Conservation (phyloP, 2,329 filamentous ascomycete genomes). For the Botrytis medusae region DNA sequence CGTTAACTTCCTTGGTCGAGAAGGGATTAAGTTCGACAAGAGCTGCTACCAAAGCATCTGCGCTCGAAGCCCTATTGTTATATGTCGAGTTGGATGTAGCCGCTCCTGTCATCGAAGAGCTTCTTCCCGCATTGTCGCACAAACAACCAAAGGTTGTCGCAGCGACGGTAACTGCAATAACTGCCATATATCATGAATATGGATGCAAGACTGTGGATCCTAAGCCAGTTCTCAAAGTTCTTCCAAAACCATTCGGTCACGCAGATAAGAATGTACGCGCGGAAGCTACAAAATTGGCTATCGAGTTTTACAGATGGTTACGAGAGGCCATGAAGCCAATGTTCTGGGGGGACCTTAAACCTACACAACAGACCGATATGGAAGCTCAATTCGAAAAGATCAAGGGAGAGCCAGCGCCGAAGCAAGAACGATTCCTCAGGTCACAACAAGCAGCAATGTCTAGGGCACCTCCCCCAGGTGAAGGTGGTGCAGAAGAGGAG, state of each 20-base stretch:
- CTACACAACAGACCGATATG: slow-evolving; percentile 90
- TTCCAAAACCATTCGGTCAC: slow-evolving; percentile 91
- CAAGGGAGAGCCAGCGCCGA: slow-evolving; percentile 81
- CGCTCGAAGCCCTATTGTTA: slow-evolving; percentile 81
- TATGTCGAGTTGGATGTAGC: slow-evolving; percentile 88
- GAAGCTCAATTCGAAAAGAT: slow-evolving; percentile 93
- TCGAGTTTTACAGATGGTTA: slow-evolving; percentile 95
- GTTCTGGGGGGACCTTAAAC: slow-evolving; percentile 94
- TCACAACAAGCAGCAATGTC: slow-evolving; percentile 86
- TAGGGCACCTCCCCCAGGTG: slow-evolving; percentile 61
- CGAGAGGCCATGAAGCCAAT: slow-evolving; percentile 97
- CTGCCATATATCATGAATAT: slow-evolving; percentile 86
- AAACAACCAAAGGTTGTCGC: slow-evolving; percentile 90
- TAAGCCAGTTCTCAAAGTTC: slow-evolving; percentile 81
- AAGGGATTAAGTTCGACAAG: slow-evolving; percentile 88
- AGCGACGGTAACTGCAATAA: slow-evolving; percentile 72
- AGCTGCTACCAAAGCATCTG: slow-evolving; percentile 82
- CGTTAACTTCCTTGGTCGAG: slow-evolving; percentile 78
- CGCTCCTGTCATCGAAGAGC: slow-evolving; percentile 83
- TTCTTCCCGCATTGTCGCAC: slow-evolving; percentile 77
- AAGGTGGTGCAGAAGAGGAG: slow-evolving; percentile 58
- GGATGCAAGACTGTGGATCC: slow-evolving; percentile 93
- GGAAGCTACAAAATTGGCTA: slow-evolving; percentile 85
- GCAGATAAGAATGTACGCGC: slow-evolving; percentile 98
- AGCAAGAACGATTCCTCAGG: slow-evolving; percentile 84